Conservation (phyloP, 371 early-diverging fungal genomes). For the Nematocida ironsii region DNA sequence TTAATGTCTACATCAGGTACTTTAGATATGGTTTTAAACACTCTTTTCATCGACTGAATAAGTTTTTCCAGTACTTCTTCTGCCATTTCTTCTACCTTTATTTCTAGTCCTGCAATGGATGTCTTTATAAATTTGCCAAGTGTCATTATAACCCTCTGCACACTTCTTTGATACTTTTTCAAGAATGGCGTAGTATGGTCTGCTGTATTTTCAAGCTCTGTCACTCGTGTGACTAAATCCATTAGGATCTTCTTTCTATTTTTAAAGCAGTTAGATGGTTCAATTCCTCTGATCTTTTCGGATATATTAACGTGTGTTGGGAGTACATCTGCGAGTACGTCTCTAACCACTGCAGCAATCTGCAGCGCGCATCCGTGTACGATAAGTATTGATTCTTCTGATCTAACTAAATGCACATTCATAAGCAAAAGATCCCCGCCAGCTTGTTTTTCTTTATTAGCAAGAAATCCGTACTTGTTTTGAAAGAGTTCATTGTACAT, state of each 20-base stretch:
- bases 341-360: background rate
- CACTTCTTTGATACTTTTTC: conserved; percentile 4
- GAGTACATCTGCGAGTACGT: background rate
- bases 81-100: conserved; percentile 4
- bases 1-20: background rate
- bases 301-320: background rate
- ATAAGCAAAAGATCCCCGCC: background rate
- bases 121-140: background rate
- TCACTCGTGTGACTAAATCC: conserved; percentile 2
- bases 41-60: background rate
- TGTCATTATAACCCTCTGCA: conserved; percentile 12
- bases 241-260: background rate
- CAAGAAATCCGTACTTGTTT: conserved; percentile 6
- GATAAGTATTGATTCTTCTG: conserved; percentile 24
- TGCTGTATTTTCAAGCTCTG: background rate
- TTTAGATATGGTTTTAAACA: background rate
- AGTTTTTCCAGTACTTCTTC: conserved; percentile 16
- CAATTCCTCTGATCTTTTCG: conserved; percentile 16
- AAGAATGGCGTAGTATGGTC: conserved; percentile 14
- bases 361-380: conserved; percentile 26
- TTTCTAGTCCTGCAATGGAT: conserved; percentile 9
- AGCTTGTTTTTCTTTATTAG: background rate
- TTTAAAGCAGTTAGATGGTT: conserved; percentile 4
- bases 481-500: conserved; percentile 28
- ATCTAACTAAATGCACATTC: conserved; percentile 24